Evolutionary conservation across 768 basidiomycete genomes (phyloP), one percentile per base, ranked within the genome.

Genomic region (Wakefieldia striispora): DNA sequence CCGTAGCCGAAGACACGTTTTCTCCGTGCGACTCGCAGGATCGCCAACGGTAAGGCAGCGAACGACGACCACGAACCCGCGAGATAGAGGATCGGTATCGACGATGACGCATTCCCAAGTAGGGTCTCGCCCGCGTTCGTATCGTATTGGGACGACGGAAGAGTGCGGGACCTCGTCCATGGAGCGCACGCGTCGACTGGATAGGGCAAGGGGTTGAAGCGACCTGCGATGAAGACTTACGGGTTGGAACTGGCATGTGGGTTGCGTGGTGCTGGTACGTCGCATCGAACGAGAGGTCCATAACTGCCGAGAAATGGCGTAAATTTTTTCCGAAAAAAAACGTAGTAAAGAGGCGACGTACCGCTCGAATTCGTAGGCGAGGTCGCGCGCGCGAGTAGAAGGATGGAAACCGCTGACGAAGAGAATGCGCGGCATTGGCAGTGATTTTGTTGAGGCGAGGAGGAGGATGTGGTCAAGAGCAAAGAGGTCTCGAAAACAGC

Each of bases 291-390:
- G 24, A 94, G 77, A 47, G 85, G 86, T 16, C 91, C 91, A 57
- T 76, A 93, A 48, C 90, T 92, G 63, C 13, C 20, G 19, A n/a
- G 39, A n/a, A 51, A 54, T 43, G 31, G 31, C 29, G 50, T 53
- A 10, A 48, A 52, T 46, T 31, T 37, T 43, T 43, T 50, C 6
- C 23, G 31, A 9, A 24, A 41, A 50, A 43, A 50, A 51, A 34
- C 5, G 23, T 16, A 14, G 20, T 1, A 24, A n/a, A 35, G 43
- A 43, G 5, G 5, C 7, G 2, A 67, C 74, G 40, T 50, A 91
- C 91, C 85, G 79, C 76, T 94, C 91, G 59, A 94, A 93, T 67
- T 92, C 90, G 59, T 72, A 88, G 2, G 91, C 91, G 2, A 94
- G 78, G 59, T 91, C 90, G 45, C 85, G 78, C 9, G 91, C 91